These are phyloP conservation scores for Crithidia acanthocephali DNA, from an alignment of 208 protist species.

Conservation along the genomic window DNA sequence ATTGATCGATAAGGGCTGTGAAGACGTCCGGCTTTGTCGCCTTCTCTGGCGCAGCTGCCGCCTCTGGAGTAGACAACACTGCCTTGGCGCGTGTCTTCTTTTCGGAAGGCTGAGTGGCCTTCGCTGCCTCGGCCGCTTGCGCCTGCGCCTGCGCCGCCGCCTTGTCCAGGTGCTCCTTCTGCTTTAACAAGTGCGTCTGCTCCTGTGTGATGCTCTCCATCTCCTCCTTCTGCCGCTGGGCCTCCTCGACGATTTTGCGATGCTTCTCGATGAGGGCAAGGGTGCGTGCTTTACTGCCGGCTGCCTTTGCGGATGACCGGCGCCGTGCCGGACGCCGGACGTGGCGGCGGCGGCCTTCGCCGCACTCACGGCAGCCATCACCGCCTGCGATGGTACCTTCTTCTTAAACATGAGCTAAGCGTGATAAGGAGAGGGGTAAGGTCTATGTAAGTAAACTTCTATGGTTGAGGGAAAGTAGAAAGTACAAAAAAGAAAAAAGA, in stretches of 20 bases:
- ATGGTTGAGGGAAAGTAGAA: background rate
- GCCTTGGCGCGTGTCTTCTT: background rate
- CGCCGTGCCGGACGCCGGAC: background rate
- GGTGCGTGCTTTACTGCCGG: conserved; percentile 15
- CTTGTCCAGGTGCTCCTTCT: background rate
- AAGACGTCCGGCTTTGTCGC: conserved; percentile 23
- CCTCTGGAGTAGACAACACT: background rate
- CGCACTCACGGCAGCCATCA: conserved; percentile 8
- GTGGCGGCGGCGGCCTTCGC: background rate
- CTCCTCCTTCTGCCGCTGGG: conserved; percentile 26
- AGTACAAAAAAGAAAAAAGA: too few species aligned
- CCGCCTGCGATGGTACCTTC: conserved; percentile 24
- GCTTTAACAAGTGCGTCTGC: conserved; percentile 7
- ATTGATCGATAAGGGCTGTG: conserved; percentile 35
- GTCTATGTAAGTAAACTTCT: background rate
- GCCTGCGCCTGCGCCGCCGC: background rate
- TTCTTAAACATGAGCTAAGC: conserved; percentile 48
- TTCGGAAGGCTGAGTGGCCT: background rate
- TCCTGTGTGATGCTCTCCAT: conserved; percentile 32
- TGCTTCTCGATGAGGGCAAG: conserved; percentile 40
- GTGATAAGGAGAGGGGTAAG: background rate
- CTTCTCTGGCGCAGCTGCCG: background rate
- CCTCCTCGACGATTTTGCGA: conserved; percentile 36
- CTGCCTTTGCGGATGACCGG: background rate
- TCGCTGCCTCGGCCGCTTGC: background rate